phyloP scores from a whole-genome alignment of 768 basidiomycete genomes.

The Russula brevipes region DNA sequence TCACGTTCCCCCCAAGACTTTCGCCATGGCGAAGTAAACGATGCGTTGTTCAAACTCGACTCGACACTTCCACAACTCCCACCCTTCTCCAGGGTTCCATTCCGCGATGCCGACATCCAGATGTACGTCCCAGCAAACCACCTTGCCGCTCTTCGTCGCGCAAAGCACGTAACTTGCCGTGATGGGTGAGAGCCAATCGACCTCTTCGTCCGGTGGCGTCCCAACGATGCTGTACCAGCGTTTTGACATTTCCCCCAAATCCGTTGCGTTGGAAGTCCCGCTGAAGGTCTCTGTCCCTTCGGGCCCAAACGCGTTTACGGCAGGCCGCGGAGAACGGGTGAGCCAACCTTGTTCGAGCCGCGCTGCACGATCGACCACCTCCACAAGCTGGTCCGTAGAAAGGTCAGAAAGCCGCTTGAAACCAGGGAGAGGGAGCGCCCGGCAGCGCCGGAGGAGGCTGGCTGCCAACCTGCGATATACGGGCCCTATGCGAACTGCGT shows the following conservation, averaged over 20 bases:
- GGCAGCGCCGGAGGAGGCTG: too few species aligned
- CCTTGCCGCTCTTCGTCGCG: slow-evolving; percentile 68
- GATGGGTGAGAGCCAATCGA: slow-evolving; percentile 52
- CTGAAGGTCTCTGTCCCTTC: neutral
- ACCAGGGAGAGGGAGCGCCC: too few species aligned
- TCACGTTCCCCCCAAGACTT: slow-evolving; percentile 18
- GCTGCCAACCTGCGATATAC: slow-evolving; percentile 57
- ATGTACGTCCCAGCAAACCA: slow-evolving; percentile 73
- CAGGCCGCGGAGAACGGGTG: slow-evolving; percentile 50
- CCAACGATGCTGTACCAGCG: slow-evolving; percentile 66
- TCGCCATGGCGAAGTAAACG: slow-evolving; percentile 71
- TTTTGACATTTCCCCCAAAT: slow-evolving; percentile 30
- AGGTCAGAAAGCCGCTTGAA: too few species aligned
- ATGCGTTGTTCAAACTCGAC: slow-evolving; percentile 71
- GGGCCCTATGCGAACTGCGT: too few species aligned
- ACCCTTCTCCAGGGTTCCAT: slow-evolving; percentile 56
- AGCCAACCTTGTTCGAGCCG: slow-evolving; percentile 60
- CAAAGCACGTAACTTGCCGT: slow-evolving; percentile 71
- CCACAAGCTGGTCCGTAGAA: slow-evolving; percentile 54
- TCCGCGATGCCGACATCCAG: slow-evolving; percentile 56
- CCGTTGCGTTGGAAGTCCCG: neutral
- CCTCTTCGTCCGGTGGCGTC: slow-evolving; percentile 60
- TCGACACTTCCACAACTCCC: slow-evolving; percentile 76
- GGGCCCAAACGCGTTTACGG: slow-evolving; percentile 30
- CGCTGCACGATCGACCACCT: slow-evolving; percentile 57